A percentile compares a stretch with the other conserved stretches of the same genome.
Conservation (phyloP, 768 basidiomycete genomes). For the Panus rudis region DNA sequence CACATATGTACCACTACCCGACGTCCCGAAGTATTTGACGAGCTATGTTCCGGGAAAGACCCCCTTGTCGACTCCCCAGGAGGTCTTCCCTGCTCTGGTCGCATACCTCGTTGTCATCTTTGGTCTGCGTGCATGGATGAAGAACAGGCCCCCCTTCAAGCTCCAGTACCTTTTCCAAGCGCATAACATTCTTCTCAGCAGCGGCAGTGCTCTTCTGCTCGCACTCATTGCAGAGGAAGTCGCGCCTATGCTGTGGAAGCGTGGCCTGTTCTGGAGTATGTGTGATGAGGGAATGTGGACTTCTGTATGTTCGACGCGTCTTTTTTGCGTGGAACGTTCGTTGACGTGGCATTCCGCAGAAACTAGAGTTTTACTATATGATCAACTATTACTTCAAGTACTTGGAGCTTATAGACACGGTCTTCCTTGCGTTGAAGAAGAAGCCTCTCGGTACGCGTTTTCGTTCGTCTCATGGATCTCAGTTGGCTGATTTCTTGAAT, state of each 20-base stretch:
- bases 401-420: constrained; percentile 90
- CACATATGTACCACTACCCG: constrained; percentile 42
- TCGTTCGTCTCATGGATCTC: background rate
- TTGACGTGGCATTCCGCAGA: constrained; percentile 35
- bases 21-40: constrained; percentile 49
- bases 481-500: constrained; percentile 6
- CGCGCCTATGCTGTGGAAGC: constrained; percentile 64
- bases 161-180: constrained; percentile 80
- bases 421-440: constrained; percentile 97
- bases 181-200: constrained; percentile 86
- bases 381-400: constrained; percentile 99
- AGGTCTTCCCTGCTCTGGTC: constrained; percentile 62
- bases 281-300: constrained; percentile 82
- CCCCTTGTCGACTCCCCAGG: constrained; percentile 70
- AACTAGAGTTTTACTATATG: constrained; percentile 95
- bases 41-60: constrained; percentile 69
- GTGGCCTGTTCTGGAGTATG: constrained; percentile 69
- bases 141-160: constrained; percentile 60
- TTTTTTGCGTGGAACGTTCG: background rate
- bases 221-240: constrained; percentile 91
- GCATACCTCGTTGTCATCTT: constrained; percentile 89
- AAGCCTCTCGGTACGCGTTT: constrained; percentile 81
- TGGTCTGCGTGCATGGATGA: constrained; percentile 79
- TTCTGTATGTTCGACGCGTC: constrained; percentile 46
- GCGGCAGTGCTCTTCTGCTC: constrained; percentile 79